A percentile compares a stretch with the other conserved stretches of the same genome.
phyloP scores from a whole-genome alignment of 164 flowering plant genomes.

The Tinospora cordifolia region DNA sequence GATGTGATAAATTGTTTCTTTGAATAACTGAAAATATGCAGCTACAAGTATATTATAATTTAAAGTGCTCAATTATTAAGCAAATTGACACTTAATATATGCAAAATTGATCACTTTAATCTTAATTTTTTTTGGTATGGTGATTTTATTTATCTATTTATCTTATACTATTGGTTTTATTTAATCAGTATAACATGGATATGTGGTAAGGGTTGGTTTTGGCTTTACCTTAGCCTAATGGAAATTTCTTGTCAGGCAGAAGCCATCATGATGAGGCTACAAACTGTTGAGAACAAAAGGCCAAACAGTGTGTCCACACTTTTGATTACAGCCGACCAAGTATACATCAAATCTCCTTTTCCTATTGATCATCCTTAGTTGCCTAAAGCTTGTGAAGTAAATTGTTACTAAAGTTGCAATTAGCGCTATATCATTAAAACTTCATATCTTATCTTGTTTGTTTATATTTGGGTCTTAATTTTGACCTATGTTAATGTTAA shows the following conservation, averaged over 20 bases:
- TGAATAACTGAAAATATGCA: no score
- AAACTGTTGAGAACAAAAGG: slow-evolving; percentile 25
- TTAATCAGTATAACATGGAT: background rate
- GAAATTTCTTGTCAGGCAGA: slow-evolving; percentile 44
- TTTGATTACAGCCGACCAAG: slow-evolving; percentile 60
- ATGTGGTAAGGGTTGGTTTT: slow-evolving; percentile 2
- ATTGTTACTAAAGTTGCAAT: background rate
- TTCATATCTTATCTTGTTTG: background rate
- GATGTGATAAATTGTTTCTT: no score
- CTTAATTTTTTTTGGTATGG: background rate
- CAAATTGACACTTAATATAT: no score
- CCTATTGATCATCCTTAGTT: background rate
- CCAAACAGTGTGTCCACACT: slow-evolving; percentile 42
- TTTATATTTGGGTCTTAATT: no score
- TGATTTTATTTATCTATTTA: background rate
- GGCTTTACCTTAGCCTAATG: slow-evolving; percentile 8
- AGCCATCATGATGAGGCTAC: slow-evolving; percentile 39
- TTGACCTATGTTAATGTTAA: no score
- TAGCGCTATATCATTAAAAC: background rate
- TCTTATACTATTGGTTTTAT: background rate
- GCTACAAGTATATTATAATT: no score
- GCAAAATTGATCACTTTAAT: background rate
- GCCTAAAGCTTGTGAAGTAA: background rate
- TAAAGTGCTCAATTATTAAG: no score
- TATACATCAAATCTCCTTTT: slow-evolving; percentile 26